A percentile compares a stretch with the other conserved stretches of the same genome.
These are phyloP conservation scores for Colletotrichum siamense DNA, from an alignment of 2,329 filamentous ascomycete species.

Conservation along the genomic window DNA sequence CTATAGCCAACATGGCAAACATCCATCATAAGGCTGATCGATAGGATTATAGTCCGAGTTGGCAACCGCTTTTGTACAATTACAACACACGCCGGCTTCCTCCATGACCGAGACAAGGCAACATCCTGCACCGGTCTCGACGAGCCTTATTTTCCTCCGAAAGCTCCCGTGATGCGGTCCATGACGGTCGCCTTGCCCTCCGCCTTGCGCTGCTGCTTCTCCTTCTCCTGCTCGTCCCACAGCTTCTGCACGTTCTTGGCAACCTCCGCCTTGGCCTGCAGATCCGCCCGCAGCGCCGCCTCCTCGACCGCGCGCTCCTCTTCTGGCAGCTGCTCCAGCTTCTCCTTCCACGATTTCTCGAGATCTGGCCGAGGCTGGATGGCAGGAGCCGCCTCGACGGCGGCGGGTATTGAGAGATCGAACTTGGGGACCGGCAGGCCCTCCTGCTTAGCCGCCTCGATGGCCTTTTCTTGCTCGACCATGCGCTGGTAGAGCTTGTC, in stretches of 20 bases:
- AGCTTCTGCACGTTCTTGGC: constrained; percentile 59
- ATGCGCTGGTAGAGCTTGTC: constrained; percentile 90
- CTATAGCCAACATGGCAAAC: neutral
- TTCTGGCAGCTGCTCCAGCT: constrained; percentile 62
- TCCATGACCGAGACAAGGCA: neutral
- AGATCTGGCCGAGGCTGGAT: constrained; percentile 47
- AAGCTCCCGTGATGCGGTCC: constrained; percentile 42
- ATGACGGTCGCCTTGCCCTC: constrained; percentile 54
- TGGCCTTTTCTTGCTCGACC: constrained; percentile 78
- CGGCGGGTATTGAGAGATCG: constrained; percentile 56
- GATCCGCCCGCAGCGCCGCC: constrained; percentile 67
- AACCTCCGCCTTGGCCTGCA: constrained; percentile 65
- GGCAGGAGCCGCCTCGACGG: neutral
- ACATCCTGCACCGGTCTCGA: neutral
- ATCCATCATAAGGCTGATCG: neutral
- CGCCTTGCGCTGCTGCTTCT: constrained; percentile 60
- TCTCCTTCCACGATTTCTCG: constrained; percentile 56
- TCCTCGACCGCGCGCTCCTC: constrained; percentile 67
- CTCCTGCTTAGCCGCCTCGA: constrained; percentile 71
- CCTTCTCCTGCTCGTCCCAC: constrained; percentile 60
- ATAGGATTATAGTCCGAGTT: neutral
- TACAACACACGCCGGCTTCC: neutral
- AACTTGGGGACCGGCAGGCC: constrained; percentile 65
- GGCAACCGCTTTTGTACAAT: neutral
- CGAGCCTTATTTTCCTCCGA: constrained; percentile 24